Evolutionary conservation across 2,329 filamentous ascomycete species (phyloP), one percentile per base, ranked within the genome.

Genomic region (Periconia sp.): DNA sequence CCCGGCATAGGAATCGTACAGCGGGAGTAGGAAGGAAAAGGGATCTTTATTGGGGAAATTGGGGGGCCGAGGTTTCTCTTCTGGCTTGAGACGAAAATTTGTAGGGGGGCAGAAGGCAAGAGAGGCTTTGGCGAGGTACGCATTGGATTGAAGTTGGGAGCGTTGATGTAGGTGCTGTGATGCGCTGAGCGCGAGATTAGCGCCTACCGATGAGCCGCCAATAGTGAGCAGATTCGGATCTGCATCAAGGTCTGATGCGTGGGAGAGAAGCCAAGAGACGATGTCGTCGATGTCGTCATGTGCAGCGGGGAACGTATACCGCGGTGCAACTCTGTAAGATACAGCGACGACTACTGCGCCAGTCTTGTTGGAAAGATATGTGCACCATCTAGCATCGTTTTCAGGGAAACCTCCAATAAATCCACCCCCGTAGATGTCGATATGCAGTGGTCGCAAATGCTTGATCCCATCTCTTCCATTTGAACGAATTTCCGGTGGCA

Each of bases 321-420:
- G 63, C 0, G 76, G 76, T 0, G 68, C 69, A 43, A 73, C 66
- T 15, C 72, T 69, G 50, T 78, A 75, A 24, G 70, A 61, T 1
- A 66, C 59, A 5, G 59, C 65, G 4, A 73, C 48, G 1, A 73
- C 68, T 5, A 73, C 66, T 2, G 74, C 73, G 1, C 71, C 75
- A 0, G 74, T 76, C 25, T 66, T 52, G 12, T 59, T 48, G 1
- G 69, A 69, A 1, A 77, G 46, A 4, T 56, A 46, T 2, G 59
- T 43, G 42, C 70, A 69, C 38, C 72, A 73, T 0, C 49, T 38
- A 1, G 65, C 67, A 17, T 68, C 57, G 5, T 65, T 57, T 34
- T 78, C 76, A 2, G 74, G 65, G 2, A 75, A 46, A 15, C 72
- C 76, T 17, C 71, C 73, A 10, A 78, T 54, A 54, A 76, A 77